Evolutionary conservation across 2,329 filamentous ascomycete genomes (phyloP).

Genomic region (Pseudopyricularia cyperi): DNA sequence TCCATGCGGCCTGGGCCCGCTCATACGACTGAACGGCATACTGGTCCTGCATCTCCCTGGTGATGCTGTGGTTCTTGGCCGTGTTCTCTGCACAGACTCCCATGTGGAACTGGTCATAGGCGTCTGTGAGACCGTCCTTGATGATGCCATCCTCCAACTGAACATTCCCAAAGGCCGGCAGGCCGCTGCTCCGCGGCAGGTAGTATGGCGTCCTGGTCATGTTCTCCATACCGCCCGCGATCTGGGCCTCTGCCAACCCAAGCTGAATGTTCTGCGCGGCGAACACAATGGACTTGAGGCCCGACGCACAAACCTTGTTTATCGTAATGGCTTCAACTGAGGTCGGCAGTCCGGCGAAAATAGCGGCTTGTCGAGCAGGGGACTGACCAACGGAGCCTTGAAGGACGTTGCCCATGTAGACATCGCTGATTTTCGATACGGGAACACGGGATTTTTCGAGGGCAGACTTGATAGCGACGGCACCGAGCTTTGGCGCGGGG

Average conservation of each 20-base stretch:
- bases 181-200: slow-evolving; percentile 63
- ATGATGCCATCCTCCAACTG: slow-evolving; percentile 85
- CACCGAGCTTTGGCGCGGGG: slow-evolving; percentile 76
- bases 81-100: slow-evolving; percentile 93
- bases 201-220: slow-evolving; percentile 95
- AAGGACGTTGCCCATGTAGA: slow-evolving; percentile 96
- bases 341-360: slow-evolving; percentile 76
- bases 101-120: slow-evolving; percentile 97
- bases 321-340: slow-evolving; percentile 80
- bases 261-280: slow-evolving; percentile 93
- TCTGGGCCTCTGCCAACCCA: slow-evolving; percentile 72
- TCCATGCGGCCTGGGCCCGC: slow-evolving; percentile 83
- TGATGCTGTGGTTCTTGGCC: slow-evolving; percentile 72
- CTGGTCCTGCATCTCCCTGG: slow-evolving; percentile 75
- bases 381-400: slow-evolving; percentile 76
- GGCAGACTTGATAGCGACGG: slow-evolving; percentile 83
- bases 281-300: slow-evolving; percentile 80
- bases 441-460: slow-evolving; percentile 78
- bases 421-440: slow-evolving; percentile 67
- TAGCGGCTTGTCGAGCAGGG: slow-evolving; percentile 78
- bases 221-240: slow-evolving; percentile 96
- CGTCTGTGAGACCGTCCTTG: slow-evolving; percentile 90
- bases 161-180: slow-evolving; percentile 77
- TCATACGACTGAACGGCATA: slow-evolving; percentile 85
- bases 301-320: slow-evolving; percentile 97